phyloP scores from a whole-genome alignment of 441 rosid genomes.

The Bruguiera hainesii region DNA sequence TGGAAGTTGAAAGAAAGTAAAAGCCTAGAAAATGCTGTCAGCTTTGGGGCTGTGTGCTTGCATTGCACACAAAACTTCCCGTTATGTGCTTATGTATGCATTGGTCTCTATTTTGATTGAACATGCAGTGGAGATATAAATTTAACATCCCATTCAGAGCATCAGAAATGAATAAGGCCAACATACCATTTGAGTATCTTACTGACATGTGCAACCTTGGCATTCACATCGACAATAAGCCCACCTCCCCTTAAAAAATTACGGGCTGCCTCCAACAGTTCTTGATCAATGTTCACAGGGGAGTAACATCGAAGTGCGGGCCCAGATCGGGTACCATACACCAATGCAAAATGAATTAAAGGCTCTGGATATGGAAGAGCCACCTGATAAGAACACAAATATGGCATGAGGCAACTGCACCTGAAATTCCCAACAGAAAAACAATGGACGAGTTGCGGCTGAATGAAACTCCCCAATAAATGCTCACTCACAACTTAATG shows the following conservation, averaged over 20 bases:
- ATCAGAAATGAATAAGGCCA: neutral
- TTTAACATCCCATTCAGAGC: no score
- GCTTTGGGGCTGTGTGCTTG: no score
- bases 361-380: slow-evolving; percentile 30
- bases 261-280: slow-evolving; percentile 66
- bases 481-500: no score
- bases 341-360: slow-evolving; percentile 67
- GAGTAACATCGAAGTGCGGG: slow-evolving; percentile 75
- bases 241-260: slow-evolving; percentile 72
- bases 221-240: slow-evolving; percentile 48
- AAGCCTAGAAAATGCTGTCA: no score
- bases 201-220: slow-evolving; percentile 50
- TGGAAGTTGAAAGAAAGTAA: no score
- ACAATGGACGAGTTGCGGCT: neutral
- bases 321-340: slow-evolving; percentile 73
- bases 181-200: slow-evolving; percentile 71
- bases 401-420: neutral
- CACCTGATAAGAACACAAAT: neutral
- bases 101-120: no score
- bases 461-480: neutral
- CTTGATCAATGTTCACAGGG: slow-evolving; percentile 68
- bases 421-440: neutral
- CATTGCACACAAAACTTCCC: no score
- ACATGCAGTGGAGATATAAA: no score
- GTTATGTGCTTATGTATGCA: no score